phyloP scores from a whole-genome alignment of 2,329 filamentous ascomycete species.

The Colletotrichum spinosum region DNA sequence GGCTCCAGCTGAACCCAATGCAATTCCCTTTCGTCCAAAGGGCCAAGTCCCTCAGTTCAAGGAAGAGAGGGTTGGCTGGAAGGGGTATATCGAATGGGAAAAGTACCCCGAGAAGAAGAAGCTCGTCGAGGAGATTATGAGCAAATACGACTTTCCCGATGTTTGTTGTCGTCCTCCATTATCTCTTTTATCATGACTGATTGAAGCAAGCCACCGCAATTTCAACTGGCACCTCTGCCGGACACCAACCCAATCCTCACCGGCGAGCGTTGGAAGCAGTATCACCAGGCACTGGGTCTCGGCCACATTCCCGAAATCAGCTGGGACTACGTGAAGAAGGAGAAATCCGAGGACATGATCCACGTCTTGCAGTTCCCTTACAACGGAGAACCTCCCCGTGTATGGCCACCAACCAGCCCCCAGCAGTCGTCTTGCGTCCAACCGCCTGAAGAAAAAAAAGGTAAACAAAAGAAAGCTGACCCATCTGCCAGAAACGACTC shows the following conservation, averaged over 20 bases:
- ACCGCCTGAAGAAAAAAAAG: too few relatives aligned
- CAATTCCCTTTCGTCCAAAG: slow-evolving; percentile 19
- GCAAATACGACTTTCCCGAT: slow-evolving; percentile 41
- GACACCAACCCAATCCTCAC: slow-evolving; percentile 67
- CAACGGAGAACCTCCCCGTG: slow-evolving; percentile 64
- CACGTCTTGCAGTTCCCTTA: slow-evolving; percentile 73
- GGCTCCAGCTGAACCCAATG: slow-evolving; percentile 22
- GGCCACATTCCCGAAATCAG: slow-evolving; percentile 66
- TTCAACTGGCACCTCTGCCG: slow-evolving; percentile 65
- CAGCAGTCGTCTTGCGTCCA: too few relatives aligned
- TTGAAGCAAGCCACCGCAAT: slow-evolving; percentile 60
- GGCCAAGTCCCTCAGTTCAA: slow-evolving; percentile 17
- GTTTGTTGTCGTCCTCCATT: slow-evolving; percentile 23
- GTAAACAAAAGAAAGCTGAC: too few relatives aligned
- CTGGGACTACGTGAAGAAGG: slow-evolving; percentile 63
- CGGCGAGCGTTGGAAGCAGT: slow-evolving; percentile 68
- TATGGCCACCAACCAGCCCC: slow-evolving; percentile 42
- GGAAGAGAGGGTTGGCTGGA: slow-evolving; percentile 28
- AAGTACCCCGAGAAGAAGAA: slow-evolving; percentile 76
- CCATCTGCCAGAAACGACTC: slow-evolving; percentile 60
- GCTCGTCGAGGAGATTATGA: slow-evolving; percentile 63
- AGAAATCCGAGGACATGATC: slow-evolving; percentile 71
- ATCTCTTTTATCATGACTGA: neutral
- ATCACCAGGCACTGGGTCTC: slow-evolving; percentile 61
- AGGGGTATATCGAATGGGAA: slow-evolving; percentile 76